Conservation (phyloP, 2,329 filamentous ascomycete genomes). For the Scleromitrula shiraiana region DNA sequence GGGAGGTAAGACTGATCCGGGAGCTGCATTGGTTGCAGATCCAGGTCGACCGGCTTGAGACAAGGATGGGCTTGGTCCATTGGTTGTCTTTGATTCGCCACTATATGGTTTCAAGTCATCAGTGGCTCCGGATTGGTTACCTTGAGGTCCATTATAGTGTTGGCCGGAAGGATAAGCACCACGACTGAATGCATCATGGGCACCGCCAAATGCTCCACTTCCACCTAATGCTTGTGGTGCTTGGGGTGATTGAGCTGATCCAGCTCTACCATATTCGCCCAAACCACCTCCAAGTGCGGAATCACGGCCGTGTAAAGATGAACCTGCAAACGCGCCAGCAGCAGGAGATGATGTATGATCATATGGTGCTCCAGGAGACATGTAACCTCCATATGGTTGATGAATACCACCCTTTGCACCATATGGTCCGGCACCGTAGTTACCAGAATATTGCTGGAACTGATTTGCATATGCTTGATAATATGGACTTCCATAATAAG, state of each 20-base stretch:
- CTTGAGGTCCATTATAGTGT: conserved; percentile 26
- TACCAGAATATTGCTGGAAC: conserved; percentile 36
- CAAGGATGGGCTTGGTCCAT: conserved; percentile 30
- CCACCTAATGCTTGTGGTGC: conserved; percentile 28
- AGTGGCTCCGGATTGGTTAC: conserved; percentile 24
- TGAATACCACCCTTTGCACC: conserved; percentile 30
- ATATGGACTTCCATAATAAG: conserved; percentile 55
- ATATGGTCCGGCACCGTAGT: conserved; percentile 29
- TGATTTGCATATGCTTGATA: conserved; percentile 53
- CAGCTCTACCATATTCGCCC: conserved; percentile 30
- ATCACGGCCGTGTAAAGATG: conserved; percentile 30
- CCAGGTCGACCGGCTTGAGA: conserved; percentile 30
- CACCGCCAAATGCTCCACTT: conserved; percentile 26
- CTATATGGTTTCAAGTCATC: conserved; percentile 32
- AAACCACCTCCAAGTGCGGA: conserved; percentile 27
- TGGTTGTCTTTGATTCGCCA: conserved; percentile 30
- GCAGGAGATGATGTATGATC: conserved; percentile 30
- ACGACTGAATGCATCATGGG: conserved; percentile 30
- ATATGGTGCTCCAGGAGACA: conserved; percentile 29
- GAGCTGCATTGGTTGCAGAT: conserved; percentile 30
- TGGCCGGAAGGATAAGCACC: conserved; percentile 30
- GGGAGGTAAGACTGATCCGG: conserved; percentile 29
- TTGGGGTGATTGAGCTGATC: conserved; percentile 28
- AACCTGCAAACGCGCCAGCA: conserved; percentile 25
- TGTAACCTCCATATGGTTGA: conserved; percentile 30